These are phyloP conservation scores for Acer campestre DNA, from an alignment of 345 rosid species.

Conservation along the genomic window DNA sequence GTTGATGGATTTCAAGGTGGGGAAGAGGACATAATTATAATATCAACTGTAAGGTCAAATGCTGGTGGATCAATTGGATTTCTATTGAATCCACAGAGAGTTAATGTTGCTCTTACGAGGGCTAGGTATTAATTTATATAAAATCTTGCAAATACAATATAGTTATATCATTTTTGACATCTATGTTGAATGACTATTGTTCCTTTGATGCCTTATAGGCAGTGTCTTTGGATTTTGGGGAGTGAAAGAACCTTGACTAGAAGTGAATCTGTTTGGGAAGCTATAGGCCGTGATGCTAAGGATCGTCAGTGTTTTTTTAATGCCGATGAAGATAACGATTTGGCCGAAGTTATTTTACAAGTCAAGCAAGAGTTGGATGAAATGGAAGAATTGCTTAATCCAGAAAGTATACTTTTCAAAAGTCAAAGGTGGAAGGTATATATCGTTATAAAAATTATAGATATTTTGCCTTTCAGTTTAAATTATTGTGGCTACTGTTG, in stretches of 20 bases:
- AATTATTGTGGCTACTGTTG: constrained; percentile 23
- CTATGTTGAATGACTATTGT: background rate
- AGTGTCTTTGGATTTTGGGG: constrained; percentile 62
- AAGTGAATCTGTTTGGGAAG: constrained; percentile 41
- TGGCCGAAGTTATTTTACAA: constrained; percentile 34
- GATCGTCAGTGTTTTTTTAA: constrained; percentile 44
- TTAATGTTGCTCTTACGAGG: constrained; percentile 48
- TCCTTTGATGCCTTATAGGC: constrained; percentile 28
- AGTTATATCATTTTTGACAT: background rate
- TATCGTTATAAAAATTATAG: background rate
- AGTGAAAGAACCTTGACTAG: constrained; percentile 37
- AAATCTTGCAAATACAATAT: background rate
- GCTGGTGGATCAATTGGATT: constrained; percentile 31
- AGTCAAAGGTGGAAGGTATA: constrained; percentile 54
- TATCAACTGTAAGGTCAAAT: constrained; percentile 51
- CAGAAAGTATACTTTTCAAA: constrained; percentile 35
- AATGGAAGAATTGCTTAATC: constrained; percentile 42
- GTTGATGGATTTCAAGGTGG: constrained; percentile 51
- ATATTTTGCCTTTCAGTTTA: constrained; percentile 13
- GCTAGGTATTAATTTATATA: constrained; percentile 37
- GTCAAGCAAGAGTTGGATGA: constrained; percentile 43
- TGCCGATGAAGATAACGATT: constrained; percentile 41
- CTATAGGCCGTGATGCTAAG: constrained; percentile 42
- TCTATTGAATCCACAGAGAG: constrained; percentile 27
- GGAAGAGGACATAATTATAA: constrained; percentile 41